phyloP scores from a whole-genome alignment of 2,329 filamentous ascomycete genomes.

The Ceratocystis eucalypticola region DNA sequence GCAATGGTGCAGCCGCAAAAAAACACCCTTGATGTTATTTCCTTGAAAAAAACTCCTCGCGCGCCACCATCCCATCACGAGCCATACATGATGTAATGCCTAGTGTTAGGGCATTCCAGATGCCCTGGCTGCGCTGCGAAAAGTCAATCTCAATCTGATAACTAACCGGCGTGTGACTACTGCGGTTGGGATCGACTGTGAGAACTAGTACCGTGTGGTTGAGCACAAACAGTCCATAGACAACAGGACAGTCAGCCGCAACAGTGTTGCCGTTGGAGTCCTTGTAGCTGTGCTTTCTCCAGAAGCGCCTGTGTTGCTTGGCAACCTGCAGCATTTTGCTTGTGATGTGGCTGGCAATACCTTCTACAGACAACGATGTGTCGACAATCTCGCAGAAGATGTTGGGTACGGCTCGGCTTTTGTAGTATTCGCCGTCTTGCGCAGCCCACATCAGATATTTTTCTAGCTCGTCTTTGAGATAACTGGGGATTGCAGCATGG shows the following conservation, averaged over 20 bases:
- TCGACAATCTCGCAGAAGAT: constrained; percentile 29
- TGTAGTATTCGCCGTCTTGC: constrained; percentile 29
- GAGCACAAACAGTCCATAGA: constrained; percentile 34
- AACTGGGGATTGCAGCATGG: constrained; percentile 24
- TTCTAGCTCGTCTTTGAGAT: constrained; percentile 28
- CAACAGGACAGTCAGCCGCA: constrained; percentile 27
- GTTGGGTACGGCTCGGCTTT: constrained; percentile 29
- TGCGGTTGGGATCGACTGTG: constrained; percentile 30
- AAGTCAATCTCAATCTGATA: constrained; percentile 33
- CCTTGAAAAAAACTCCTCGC: constrained; percentile 8
- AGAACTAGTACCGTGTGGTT: constrained; percentile 30
- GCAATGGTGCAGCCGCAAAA: background rate
- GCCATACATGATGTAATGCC: constrained; percentile 24
- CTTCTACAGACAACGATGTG: constrained; percentile 22
- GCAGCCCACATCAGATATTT: constrained; percentile 31
- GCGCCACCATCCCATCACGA: constrained; percentile 15
- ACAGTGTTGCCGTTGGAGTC: background rate
- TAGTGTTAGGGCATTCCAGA: constrained; percentile 34
- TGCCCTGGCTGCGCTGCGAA: constrained; percentile 28
- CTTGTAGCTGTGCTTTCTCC: constrained; percentile 20
- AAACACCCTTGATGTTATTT: background rate
- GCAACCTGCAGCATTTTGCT: constrained; percentile 28
- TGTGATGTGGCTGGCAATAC: constrained; percentile 28
- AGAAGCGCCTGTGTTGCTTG: constrained; percentile 28
- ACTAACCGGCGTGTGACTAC: constrained; percentile 28